Conservation (phyloP, 148 eudicot species). For the Beta vulgaris region DNA sequence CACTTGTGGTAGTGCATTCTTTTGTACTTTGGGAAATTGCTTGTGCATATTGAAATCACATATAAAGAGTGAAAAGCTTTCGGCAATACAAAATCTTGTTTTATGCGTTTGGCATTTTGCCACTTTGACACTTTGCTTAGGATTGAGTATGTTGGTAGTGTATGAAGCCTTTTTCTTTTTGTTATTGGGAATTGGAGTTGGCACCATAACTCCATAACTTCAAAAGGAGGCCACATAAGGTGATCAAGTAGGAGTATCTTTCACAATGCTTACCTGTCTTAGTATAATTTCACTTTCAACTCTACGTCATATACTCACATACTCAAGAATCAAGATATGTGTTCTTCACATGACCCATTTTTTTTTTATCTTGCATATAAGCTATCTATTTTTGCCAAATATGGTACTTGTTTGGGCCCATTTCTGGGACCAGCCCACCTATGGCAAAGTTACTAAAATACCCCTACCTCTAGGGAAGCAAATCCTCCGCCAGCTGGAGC, state of each 20-base stretch:
- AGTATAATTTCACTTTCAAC: not conserved
- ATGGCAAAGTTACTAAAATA: too few species aligned
- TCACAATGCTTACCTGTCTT: not conserved
- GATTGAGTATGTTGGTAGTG: not conserved
- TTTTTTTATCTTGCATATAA: not conserved
- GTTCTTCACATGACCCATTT: too few species aligned
- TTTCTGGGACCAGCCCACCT: too few species aligned
- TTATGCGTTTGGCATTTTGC: not conserved
- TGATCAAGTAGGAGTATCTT: not conserved
- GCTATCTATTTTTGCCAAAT: not conserved
- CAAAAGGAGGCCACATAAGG: not conserved
- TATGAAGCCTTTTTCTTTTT: not conserved
- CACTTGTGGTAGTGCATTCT: not conserved
- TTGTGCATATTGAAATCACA: not conserved
- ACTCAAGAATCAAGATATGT: too few species aligned
- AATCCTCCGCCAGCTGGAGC: too few species aligned
- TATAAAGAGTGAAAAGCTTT: not conserved
- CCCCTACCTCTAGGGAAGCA: too few species aligned
- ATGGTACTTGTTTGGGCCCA: too few species aligned
- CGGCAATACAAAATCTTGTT: not conserved
- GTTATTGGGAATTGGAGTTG: not conserved
- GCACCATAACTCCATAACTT: not conserved
- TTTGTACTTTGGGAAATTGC: too few species aligned
- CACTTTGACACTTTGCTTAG: too few species aligned
- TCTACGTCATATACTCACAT: too few species aligned